phyloP scores from a whole-genome alignment of 2,329 filamentous ascomycete species.

The Clonostachys chloroleuca region DNA sequence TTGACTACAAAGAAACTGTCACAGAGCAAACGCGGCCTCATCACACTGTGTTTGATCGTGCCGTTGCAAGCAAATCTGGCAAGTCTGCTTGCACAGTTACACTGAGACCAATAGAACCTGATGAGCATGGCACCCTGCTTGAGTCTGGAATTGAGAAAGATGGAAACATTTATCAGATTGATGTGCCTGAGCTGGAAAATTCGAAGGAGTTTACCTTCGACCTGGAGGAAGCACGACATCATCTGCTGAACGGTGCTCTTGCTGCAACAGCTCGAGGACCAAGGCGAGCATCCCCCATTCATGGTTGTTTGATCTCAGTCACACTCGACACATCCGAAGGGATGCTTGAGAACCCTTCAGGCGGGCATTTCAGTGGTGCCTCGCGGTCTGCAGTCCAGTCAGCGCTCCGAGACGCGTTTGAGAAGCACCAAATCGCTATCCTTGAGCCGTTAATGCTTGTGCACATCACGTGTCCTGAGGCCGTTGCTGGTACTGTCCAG shows the following conservation, averaged over 20 bases:
- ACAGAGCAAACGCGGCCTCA: constrained; percentile 51
- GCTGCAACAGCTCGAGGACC: constrained; percentile 85
- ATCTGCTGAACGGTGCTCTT: constrained; percentile 73
- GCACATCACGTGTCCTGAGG: constrained; percentile 80
- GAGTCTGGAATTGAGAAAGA: constrained; percentile 50
- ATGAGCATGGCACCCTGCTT: constrained; percentile 27
- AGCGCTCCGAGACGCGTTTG: constrained; percentile 60
- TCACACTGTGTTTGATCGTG: constrained; percentile 67
- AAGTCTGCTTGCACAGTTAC: constrained; percentile 71
- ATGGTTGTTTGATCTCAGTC: constrained; percentile 68
- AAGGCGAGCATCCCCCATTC: constrained; percentile 72
- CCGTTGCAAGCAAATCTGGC: constrained; percentile 74
- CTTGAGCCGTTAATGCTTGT: constrained; percentile 95
- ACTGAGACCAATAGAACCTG: constrained; percentile 55
- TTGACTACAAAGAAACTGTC: constrained; percentile 88
- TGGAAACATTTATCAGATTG: constrained; percentile 64
- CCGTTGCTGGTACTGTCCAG: constrained; percentile 73
- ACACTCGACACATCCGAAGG: constrained; percentile 62
- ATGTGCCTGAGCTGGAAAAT: constrained; percentile 39
- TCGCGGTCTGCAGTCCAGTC: constrained; percentile 59
- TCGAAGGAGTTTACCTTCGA: constrained; percentile 30
- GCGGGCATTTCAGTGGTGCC: constrained; percentile 64
- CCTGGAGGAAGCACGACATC: constrained; percentile 43
- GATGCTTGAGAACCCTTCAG: constrained; percentile 50
- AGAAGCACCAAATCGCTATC: constrained; percentile 53